phyloP scores from a whole-genome alignment of 371 early-diverging fungal genomes.

The Rhizomucor miehei region DNA sequence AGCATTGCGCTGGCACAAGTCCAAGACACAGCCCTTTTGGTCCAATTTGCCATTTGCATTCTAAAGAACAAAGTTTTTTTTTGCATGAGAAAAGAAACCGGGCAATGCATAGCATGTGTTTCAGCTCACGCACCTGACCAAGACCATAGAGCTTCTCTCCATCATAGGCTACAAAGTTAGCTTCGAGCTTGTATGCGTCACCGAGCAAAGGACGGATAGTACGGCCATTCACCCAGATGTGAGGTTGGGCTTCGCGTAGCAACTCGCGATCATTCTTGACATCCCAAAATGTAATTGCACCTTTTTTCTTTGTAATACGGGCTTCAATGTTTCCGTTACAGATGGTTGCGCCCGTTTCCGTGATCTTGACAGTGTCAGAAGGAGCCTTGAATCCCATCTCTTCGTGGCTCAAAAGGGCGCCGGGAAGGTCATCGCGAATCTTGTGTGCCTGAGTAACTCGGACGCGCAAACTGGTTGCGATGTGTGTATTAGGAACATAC shows the following conservation, averaged over 20 bases:
- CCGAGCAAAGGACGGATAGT: conserved; percentile 6
- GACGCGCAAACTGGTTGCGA: conserved; percentile 16
- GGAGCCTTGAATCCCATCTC: conserved; percentile 6
- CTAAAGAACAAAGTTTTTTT: not conserved
- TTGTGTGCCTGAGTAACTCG: conserved; percentile 10
- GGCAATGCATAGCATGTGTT: not conserved
- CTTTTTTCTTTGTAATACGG: conserved; percentile 8
- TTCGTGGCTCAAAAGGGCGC: conserved; percentile 10
- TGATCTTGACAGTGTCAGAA: conserved; percentile 5
- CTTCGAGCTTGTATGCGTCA: conserved; percentile 14
- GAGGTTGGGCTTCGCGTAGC: conserved; percentile 12
- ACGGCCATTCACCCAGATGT: conserved; percentile 17
- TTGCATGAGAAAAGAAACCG: too few relatives aligned
- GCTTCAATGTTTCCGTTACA: conserved; percentile 18
- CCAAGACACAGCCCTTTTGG: conserved; percentile 16
- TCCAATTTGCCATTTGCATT: conserved; percentile 11
- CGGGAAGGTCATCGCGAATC: conserved; percentile 13
- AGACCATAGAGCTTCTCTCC: conserved; percentile 16
- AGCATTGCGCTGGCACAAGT: conserved; percentile 15
- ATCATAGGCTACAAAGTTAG: conserved; percentile 15
- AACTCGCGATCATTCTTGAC: conserved; percentile 12
- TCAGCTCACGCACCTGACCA: conserved; percentile 11
- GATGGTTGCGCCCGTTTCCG: conserved; percentile 4
- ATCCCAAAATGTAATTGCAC: conserved; percentile 9
- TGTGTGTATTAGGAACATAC: too few relatives aligned